Conservation (phyloP, 164 flowering plant genomes). For the grape (Vitis vinifera) region ASM3070453v1 NC_081822.1:4373001-4373500, state of each 20-base stretch:
- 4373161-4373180: slow-evolving; percentile 56
- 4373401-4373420: no score
- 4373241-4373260: slow-evolving; percentile 9
- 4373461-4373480: no score
- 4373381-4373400: no score
- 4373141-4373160: slow-evolving; percentile 39
- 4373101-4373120: slow-evolving; percentile 45
- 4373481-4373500: no score
- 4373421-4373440: no score
- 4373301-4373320: no score
- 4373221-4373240: slow-evolving; percentile 8
- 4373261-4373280: slow-evolving; percentile 12
- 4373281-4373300: neutral
- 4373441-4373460: no score
- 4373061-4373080: slow-evolving; percentile 36
- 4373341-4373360: no score
- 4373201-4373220: slow-evolving; percentile 6
- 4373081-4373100: slow-evolving; percentile 44
- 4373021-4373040: slow-evolving; percentile 15
- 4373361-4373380: no score
- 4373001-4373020: slow-evolving; percentile 12
- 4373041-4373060: slow-evolving; percentile 17
- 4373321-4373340: no score
- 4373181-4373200: slow-evolving; percentile 37
- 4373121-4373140: slow-evolving; percentile 47